A percentile compares a stretch with the other conserved stretches of the same genome.
Conservation (phyloP, 257 asterid genomes). For the Solanum rostratum region DNA sequence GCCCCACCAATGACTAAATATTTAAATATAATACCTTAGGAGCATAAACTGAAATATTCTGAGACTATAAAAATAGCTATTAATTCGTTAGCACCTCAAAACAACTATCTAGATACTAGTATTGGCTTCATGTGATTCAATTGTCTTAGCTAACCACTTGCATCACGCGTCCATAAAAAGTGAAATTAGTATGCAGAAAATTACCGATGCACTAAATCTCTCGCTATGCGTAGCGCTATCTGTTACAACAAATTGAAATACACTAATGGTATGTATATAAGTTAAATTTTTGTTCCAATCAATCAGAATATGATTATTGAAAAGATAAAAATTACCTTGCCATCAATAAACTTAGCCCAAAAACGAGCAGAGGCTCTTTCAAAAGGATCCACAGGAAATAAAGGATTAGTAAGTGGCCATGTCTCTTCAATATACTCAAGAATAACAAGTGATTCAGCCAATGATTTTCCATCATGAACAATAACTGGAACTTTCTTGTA, state of each 20-base stretch:
- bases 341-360: constrained; percentile 2
- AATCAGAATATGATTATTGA: too few relatives aligned
- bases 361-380: constrained; percentile 2
- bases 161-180: not conserved
- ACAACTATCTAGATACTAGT: not conserved
- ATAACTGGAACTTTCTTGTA: constrained; percentile 6
- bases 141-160: not conserved
- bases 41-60: not conserved
- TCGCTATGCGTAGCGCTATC: too few relatives aligned
- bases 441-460: constrained; percentile 6
- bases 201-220: not conserved
- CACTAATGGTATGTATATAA: too few relatives aligned
- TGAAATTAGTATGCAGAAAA: not conserved
- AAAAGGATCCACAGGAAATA: constrained; percentile 1
- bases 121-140: not conserved
- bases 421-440: constrained; percentile 10
- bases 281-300: too few relatives aligned
- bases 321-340: not conserved
- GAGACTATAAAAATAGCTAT: not conserved
- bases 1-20: not conserved
- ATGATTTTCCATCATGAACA: constrained; percentile 4
- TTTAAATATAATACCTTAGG: too few relatives aligned
- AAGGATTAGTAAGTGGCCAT: not conserved
- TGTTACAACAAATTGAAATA: not conserved
- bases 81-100: not conserved